Base-by-base conservation (phyloP, 1,139 yeast species). In the Zhuliangozyma parablackwelliae region DNA sequence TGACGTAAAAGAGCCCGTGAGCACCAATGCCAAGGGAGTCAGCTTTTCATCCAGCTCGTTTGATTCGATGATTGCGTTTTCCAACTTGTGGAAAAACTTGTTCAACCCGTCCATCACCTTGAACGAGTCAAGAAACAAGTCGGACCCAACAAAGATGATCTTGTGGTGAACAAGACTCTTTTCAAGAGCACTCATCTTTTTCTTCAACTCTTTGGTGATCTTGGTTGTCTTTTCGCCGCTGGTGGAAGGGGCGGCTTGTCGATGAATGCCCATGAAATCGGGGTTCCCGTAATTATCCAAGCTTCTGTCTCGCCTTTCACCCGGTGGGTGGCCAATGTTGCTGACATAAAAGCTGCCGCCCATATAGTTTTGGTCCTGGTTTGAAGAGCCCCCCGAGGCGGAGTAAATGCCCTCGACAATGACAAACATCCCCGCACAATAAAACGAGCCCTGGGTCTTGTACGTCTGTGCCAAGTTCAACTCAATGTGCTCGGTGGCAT, bases 391-490 rank as follows among this genome's bases (percentile, higher is more conserved):
- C 21, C 82, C 84, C 16, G 79, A 74, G 6, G 78, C 80, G 0
- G 87, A 75, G 51, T 86, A 87, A 21, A 87, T 78, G 10, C 99
- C 99, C 53, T 89, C 95, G 31, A 84, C 84, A 5, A 90, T 65
- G 1, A 88, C 78, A 49, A 84, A 80, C 68, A 83, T 81, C 1
- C 98, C 98, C 1, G 84, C 76, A 2, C 80, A 78, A 51, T 82
- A 86, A 51, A 78, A 90, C 2, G 84, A 72, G 0, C 85, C 89
- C 10, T 70, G 71, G 1, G 83, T 73, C 32, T 87, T 84, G 12
- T 70, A 64, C 0, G 92, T 69, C 45, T 83, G 86, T 1, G 74
- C 63, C 11, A 90, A 57, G 40, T 84, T 86, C 23, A 92, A 63
- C 47, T 78, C 84, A n/a, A 92, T 80, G 34, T 72, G 63, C 44